Evolutionary conservation across 192 early-diverging fungal genomes (phyloP).

Genomic region (Backusella mclennaniae): DNA sequence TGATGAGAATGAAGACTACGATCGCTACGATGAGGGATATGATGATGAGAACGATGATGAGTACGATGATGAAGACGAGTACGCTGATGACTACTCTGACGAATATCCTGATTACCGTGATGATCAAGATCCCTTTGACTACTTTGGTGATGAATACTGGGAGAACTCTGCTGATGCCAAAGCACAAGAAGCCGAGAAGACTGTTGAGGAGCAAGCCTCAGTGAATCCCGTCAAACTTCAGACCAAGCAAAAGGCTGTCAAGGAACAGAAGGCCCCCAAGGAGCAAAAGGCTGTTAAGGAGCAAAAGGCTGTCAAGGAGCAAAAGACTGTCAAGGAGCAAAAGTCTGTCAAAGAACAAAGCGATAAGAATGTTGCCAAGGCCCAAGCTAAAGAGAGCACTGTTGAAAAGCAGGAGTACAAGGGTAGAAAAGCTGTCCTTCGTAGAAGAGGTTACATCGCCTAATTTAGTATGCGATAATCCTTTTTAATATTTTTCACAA

Average conservation of each 20-base stretch:
- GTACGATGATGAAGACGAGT: background rate
- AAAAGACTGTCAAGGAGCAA: background rate
- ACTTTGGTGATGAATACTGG: conserved; percentile 3
- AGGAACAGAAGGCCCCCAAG: background rate
- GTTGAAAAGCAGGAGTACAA: conserved; percentile 10
- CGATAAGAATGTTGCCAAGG: background rate
- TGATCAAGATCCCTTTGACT: background rate
- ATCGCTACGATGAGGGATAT: background rate
- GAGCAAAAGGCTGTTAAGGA: background rate
- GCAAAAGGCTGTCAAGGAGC: background rate
- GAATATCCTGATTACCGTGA: background rate
- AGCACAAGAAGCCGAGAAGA: background rate
- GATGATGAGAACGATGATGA: background rate
- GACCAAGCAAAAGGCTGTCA: background rate
- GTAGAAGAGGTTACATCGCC: conserved; percentile 3
- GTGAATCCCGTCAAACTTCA: background rate
- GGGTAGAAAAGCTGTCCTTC: conserved; percentile 1
- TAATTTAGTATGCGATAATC: background rate
- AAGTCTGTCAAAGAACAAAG: background rate
- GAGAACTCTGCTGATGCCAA: background rate
- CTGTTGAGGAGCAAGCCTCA: background rate
- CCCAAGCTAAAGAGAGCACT: background rate
- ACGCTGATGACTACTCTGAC: background rate
- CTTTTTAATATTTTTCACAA: background rate
- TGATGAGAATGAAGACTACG: background rate